Conservation (phyloP, 208 protist species). For the Trypanosoma scelopori region DNA sequence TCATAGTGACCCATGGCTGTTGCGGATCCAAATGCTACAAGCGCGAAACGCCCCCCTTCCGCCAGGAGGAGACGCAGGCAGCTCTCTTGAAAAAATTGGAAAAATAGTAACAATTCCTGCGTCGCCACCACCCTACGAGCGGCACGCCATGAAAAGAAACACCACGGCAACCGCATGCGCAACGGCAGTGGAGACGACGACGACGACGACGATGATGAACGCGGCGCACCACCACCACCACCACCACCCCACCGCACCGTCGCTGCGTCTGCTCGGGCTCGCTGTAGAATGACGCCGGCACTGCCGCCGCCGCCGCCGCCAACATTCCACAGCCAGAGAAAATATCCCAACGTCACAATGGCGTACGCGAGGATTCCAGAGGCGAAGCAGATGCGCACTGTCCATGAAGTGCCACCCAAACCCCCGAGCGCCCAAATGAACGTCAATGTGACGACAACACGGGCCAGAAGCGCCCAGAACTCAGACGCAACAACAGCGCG, state of each 20-base stretch:
- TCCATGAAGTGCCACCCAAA: conserved; percentile 27
- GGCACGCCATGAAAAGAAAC: conserved; percentile 20
- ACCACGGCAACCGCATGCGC: conserved; percentile 17
- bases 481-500: conserved; percentile 67
- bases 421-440: conserved; percentile 28
- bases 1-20: conserved; percentile 86
- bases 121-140: neutral
- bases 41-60: conserved; percentile 87
- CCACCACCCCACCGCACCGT: conserved; percentile 11
- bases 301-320: neutral
- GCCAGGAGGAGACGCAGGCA: conserved; percentile 79
- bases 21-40: conserved; percentile 58
- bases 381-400: conserved; percentile 55
- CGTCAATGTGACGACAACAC: conserved; percentile 44
- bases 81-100: conserved; percentile 79
- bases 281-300: conserved; percentile 18
- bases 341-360: conserved; percentile 47
- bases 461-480: conserved; percentile 49
- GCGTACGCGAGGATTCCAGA: conserved; percentile 59
- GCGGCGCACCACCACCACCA: neutral
- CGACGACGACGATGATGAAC: neutral
- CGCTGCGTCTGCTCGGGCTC: conserved; percentile 31
- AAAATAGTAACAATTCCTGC: conserved; percentile 35
- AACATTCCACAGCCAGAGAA: conserved; percentile 36
- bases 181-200: neutral